Evolutionary conservation across 495 filamentous ascomycete species (phyloP).

Genomic region (Aspergillus ellipticus): DNA sequence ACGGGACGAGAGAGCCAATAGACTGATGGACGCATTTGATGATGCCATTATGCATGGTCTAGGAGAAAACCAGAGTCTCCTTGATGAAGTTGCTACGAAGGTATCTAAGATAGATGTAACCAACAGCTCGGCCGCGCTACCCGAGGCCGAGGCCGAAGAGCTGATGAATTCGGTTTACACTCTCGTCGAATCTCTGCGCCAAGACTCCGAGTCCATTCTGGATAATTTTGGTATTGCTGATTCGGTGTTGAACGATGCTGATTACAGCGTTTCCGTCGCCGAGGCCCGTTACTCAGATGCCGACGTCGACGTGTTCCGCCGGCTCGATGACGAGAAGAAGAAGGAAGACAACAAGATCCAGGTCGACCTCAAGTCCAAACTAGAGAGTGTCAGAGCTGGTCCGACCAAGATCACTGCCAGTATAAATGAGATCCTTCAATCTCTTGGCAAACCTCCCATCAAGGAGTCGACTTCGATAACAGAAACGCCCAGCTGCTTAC

Average conservation of each 20-base stretch:
- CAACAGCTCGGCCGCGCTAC: constrained; percentile 25
- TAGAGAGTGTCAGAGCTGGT: constrained; percentile 45
- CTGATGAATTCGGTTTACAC: constrained; percentile 42
- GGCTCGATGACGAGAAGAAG: constrained; percentile 45
- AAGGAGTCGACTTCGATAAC: constrained; percentile 6
- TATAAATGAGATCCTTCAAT: constrained; percentile 30
- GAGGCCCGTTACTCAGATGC: constrained; percentile 47
- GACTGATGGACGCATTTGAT: constrained; percentile 52
- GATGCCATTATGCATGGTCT: constrained; percentile 50
- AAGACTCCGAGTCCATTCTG: constrained; percentile 49
- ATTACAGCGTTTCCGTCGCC: constrained; percentile 52
- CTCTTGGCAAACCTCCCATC: constrained; percentile 28
- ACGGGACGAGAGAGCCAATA: constrained; percentile 48
- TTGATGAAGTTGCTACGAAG: constrained; percentile 46
- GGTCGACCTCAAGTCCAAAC: constrained; percentile 40
- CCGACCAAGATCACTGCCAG: constrained; percentile 31
- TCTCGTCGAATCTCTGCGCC: constrained; percentile 38
- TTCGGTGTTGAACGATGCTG: constrained; percentile 48
- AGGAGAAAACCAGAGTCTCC: constrained; percentile 49
- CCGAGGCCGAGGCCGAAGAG: constrained; percentile 42
- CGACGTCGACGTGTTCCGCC: constrained; percentile 40
- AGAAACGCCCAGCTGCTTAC: constrained; percentile 10
- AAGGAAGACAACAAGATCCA: constrained; percentile 51
- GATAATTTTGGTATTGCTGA: constrained; percentile 47
- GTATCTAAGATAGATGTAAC: constrained; percentile 33